These are phyloP conservation scores for Geotrichum histeridarum DNA, from an alignment of 1,139 yeast genomes.

Conservation along the genomic window DNA sequence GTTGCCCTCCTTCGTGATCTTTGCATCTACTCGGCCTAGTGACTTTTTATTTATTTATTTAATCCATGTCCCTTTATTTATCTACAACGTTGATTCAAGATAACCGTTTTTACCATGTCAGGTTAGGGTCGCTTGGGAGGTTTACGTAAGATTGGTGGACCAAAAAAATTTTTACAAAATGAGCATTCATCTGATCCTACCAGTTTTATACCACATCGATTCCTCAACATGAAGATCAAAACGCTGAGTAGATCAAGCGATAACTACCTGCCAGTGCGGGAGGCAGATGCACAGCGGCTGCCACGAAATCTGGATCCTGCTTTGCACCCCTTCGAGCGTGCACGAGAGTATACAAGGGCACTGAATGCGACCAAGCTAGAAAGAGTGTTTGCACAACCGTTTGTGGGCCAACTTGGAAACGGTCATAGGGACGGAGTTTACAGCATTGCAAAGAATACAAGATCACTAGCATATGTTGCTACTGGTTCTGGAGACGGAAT, in stretches of 20 bases:
- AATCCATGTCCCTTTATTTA: background rate
- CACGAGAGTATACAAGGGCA: conserved; percentile 93
- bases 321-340: conserved; percentile 93
- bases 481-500: conserved; percentile 95
- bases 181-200: background rate
- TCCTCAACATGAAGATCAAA: conserved; percentile 58
- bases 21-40: background rate
- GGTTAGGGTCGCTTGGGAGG: conserved; percentile 8
- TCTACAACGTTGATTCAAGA: too few species aligned
- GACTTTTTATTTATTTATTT: background rate
- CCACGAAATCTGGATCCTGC: conserved; percentile 93
- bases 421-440: conserved; percentile 98
- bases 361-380: conserved; percentile 92
- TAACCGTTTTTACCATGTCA: background rate
- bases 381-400: conserved; percentile 96
- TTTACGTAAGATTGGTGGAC: background rate
- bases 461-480: conserved; percentile 68
- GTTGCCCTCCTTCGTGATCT: background rate
- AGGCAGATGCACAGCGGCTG: conserved; percentile 78
- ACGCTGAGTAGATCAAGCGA: conserved; percentile 89
- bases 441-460: conserved; percentile 72
- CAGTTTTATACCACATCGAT: background rate
- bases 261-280: conserved; percentile 83
- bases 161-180: background rate
- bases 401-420: conserved; percentile 87